Conservation (phyloP, 2,329 filamentous ascomycete genomes). For the Plenodomus lindquistii region DNA sequence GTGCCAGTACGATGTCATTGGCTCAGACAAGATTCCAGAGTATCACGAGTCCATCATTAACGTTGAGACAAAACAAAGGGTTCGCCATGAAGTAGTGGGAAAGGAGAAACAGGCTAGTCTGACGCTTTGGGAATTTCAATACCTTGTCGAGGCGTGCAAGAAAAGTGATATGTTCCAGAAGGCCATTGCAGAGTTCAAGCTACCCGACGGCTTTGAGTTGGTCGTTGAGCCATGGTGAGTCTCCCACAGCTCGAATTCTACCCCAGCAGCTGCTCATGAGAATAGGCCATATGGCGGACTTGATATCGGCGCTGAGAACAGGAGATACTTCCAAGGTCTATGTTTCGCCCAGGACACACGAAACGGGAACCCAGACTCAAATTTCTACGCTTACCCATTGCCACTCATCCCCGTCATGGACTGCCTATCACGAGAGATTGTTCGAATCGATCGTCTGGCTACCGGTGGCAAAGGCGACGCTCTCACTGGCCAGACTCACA, state of each 20-base stretch:
- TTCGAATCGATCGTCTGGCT: constrained; percentile 42
- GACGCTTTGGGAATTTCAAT: constrained; percentile 48
- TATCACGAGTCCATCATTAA: constrained; percentile 61
- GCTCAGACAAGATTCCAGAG: constrained; percentile 54
- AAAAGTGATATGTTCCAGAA: constrained; percentile 58
- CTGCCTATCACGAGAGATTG: constrained; percentile 38
- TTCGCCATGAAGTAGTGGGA: constrained; percentile 53
- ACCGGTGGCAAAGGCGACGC: constrained; percentile 45
- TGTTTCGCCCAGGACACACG: constrained; percentile 56
- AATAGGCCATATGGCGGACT: constrained; percentile 57
- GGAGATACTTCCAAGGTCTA: constrained; percentile 58
- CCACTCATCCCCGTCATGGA: constrained; percentile 46
- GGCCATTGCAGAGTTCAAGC: constrained; percentile 55
- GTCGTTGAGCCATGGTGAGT: constrained; percentile 56
- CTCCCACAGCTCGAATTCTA: background rate
- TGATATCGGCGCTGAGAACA: constrained; percentile 51
- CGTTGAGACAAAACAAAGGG: constrained; percentile 46
- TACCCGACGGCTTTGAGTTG: constrained; percentile 61
- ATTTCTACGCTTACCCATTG: constrained; percentile 47
- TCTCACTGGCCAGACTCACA: constrained; percentile 45
- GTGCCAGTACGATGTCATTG: constrained; percentile 61
- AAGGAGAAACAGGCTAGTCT: constrained; percentile 55
- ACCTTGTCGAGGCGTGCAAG: constrained; percentile 51
- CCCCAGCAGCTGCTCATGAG: constrained; percentile 2
- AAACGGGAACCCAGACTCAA: constrained; percentile 49